Conservation (phyloP, 805 yeast genomes). For the Metschnikowia arizonensis region DNA sequence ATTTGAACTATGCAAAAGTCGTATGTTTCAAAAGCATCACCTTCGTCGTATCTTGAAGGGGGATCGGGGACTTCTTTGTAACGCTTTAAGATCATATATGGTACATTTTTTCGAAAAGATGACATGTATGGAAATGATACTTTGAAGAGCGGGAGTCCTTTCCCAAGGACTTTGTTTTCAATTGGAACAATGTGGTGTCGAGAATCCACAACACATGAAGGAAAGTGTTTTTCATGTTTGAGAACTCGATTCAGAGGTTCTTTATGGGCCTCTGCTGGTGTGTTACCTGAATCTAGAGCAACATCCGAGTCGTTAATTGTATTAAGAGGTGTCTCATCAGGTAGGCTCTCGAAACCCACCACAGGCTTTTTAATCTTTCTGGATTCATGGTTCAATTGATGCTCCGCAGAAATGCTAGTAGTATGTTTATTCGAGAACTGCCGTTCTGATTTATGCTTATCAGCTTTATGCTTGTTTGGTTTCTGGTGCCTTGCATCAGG, state of each 20-base stretch:
- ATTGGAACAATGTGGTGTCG: slow-evolving; percentile 32
- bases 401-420: background rate
- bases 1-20: slow-evolving; percentile 31
- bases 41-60: slow-evolving; percentile 21
- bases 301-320: background rate
- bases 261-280: background rate
- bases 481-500: background rate
- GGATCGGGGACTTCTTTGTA: slow-evolving; percentile 29
- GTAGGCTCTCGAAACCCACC: background rate
- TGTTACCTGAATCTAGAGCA: background rate
- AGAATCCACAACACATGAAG: slow-evolving; percentile 21
- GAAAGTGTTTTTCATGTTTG: background rate
- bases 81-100: slow-evolving; percentile 31
- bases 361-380: background rate
- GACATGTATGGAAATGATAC: slow-evolving; percentile 35
- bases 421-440: background rate
- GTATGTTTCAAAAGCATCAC: slow-evolving; percentile 29
- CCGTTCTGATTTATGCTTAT: background rate
- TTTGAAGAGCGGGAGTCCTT: slow-evolving; percentile 37
- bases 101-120: slow-evolving; percentile 31
- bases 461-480: background rate
- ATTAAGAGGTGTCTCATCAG: background rate
- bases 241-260: background rate
- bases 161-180: slow-evolving; percentile 28
- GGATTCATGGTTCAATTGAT: background rate